These are phyloP conservation scores for Yarrowia bubula DNA, from an alignment of 805 yeast species.

Conservation along the genomic window DNA sequence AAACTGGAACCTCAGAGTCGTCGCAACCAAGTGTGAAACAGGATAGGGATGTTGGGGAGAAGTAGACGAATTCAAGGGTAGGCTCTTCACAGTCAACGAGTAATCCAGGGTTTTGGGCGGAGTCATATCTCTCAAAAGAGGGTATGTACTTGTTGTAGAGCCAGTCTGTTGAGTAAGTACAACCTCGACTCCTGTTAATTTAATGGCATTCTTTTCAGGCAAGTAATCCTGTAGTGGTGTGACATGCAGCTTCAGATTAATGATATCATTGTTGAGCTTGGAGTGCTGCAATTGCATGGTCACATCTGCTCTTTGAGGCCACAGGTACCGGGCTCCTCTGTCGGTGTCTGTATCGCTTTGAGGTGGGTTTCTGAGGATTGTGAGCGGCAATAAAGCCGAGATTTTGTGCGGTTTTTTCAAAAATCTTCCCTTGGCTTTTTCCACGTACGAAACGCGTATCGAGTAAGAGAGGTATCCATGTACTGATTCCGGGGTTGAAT, in stretches of 20 bases:
- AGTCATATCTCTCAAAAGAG: background rate
- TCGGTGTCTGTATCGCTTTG: background rate
- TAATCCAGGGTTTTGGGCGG: conserved; percentile 1
- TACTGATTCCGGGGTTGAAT: conserved; percentile 7
- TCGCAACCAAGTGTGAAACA: background rate
- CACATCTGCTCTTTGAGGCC: conserved; percentile 9
- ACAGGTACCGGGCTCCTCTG: background rate
- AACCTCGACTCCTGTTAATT: background rate
- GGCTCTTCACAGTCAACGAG: background rate
- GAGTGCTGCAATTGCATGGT: conserved; percentile 7
- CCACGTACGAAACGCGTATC: background rate
- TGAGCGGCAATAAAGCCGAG: background rate
- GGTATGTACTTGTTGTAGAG: background rate
- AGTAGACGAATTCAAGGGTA: background rate
- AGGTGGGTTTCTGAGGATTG: background rate
- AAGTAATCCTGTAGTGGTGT: background rate
- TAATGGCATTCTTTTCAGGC: background rate
- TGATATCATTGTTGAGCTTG: conserved; percentile 14
- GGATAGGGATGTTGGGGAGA: background rate
- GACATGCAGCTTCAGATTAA: conserved; percentile 2
- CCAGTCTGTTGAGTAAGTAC: background rate
- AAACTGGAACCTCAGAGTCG: conserved; percentile 4
- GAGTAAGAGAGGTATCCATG: conserved; percentile 5
- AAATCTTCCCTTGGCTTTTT: background rate
- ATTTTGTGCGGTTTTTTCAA: background rate